Evolutionary conservation across 73 alveolate genomes (phyloP).

Genomic region (Tetrahymena malaccensis): DNA sequence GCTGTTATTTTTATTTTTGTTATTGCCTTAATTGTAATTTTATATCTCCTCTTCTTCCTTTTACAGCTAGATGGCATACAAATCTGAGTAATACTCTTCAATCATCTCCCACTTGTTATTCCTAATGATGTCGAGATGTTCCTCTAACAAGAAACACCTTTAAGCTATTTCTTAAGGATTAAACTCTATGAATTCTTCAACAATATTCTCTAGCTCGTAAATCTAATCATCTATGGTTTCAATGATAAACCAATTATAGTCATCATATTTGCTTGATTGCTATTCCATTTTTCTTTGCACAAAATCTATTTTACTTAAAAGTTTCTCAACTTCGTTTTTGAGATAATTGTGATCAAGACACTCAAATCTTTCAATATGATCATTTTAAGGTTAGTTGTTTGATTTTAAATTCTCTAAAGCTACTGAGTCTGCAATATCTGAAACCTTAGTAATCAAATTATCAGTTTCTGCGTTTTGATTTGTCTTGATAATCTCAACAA

Average conservation of each 20-base stretch:
- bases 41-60: neutral
- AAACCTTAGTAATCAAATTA: neutral
- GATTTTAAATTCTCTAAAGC: neutral
- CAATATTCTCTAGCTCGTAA: neutral
- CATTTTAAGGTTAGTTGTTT: neutral
- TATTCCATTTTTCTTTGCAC: neutral
- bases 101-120: neutral
- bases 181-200: neutral
- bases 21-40: neutral
- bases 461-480: neutral
- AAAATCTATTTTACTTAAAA: neutral
- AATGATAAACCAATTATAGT: neutral
- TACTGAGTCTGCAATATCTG: neutral
- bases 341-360: neutral
- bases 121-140: neutral
- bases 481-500: neutral
- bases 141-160: neutral
- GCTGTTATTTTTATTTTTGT: neutral
- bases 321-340: neutral
- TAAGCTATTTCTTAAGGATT: neutral
- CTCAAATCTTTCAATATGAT: neutral
- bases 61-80: neutral
- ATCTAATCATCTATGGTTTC: neutral
- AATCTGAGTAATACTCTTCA: neutral
- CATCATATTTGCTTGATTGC: neutral